Evolutionary conservation across 2,329 filamentous ascomycete species (phyloP).

Genomic region (Fonsecaea pugnacius): DNA sequence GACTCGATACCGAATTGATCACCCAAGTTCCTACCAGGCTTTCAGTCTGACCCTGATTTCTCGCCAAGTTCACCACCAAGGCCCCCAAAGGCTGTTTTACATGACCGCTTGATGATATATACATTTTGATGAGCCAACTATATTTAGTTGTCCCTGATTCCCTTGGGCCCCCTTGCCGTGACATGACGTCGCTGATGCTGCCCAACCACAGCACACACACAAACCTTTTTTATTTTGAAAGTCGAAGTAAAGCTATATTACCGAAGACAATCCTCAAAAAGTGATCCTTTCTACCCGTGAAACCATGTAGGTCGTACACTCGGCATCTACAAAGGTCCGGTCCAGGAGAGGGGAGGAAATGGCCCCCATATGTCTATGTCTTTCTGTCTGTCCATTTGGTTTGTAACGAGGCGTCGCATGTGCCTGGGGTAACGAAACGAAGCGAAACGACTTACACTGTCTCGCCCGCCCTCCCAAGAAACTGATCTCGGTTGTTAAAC

Average conservation of each 20-base stretch:
- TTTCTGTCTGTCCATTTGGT: neutral
- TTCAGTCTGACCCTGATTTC: no score
- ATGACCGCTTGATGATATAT: no score
- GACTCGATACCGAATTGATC: no score
- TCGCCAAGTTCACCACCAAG: neutral
- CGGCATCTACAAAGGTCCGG: neutral
- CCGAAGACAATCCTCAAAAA: neutral
- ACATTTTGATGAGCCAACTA: neutral
- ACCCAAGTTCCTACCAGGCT: no score
- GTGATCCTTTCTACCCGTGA: neutral
- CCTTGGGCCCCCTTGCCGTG: neutral
- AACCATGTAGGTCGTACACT: neutral
- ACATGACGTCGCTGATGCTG: neutral
- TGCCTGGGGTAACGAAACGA: no score
- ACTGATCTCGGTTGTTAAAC: slow-evolving; percentile 6
- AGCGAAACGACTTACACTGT: neutral
- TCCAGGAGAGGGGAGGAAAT: neutral
- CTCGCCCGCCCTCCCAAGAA: neutral
- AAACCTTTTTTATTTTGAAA: neutral
- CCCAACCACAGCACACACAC: neutral
- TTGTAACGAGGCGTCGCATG: no score
- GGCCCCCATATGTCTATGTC: neutral
- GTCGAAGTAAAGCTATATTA: neutral
- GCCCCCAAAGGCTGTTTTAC: no score
- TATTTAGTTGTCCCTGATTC: neutral